Evolutionary conservation across 176 grass and related monocot genomes (phyloP), one percentile per base, ranked within the genome.

Genomic region (Elaeis guineensis): DNA sequence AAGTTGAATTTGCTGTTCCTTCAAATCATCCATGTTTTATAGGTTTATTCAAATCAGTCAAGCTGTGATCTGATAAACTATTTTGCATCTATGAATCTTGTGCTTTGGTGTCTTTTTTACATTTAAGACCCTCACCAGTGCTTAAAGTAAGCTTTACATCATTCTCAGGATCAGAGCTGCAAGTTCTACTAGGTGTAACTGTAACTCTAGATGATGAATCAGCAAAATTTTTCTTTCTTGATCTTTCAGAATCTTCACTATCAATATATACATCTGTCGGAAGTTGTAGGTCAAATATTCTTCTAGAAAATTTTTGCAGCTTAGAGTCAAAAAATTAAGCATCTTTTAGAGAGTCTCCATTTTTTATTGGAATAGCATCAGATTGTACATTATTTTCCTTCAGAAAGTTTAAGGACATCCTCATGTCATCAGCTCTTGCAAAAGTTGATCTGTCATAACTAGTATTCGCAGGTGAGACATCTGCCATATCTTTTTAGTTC

Each of bases 381-480:
- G 89, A 87, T 63, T 84, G 89, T 17, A 80, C 77, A 21, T 83
- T 88, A 25, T 77, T 84, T 82, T 93, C 89, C 74, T 76, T n/a
- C n/a, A n/a, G n/a, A n/a, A n/a, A n/a, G n/a, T n/a, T n/a, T n/a
- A n/a, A n/a, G n/a, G n/a, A n/a, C 7, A 72, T 70, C 48, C 71
- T 71, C 58, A n/a, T 67, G 23, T 79, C 74, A 78, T 73, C 78
- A 49, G 67, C 50, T 35, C 77, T 53, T 56, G 54, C 55, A 52
- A 55, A 58, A 65, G 64, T 57, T 62, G 54, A 16, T 29, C 44
- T 78, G 68, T 57, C 76, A 19, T 44, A 65, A 72, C 60, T 29
- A 28, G 50, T 72, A 29, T 72, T 61, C 30, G 70, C 50, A 48
- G 65, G 55, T 73, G 63, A 35, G 65, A 26, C 30, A 77, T 51